Base-by-base conservation (phyloP, 495 filamentous ascomycete species). In the Podospora fimiseda region DNA sequence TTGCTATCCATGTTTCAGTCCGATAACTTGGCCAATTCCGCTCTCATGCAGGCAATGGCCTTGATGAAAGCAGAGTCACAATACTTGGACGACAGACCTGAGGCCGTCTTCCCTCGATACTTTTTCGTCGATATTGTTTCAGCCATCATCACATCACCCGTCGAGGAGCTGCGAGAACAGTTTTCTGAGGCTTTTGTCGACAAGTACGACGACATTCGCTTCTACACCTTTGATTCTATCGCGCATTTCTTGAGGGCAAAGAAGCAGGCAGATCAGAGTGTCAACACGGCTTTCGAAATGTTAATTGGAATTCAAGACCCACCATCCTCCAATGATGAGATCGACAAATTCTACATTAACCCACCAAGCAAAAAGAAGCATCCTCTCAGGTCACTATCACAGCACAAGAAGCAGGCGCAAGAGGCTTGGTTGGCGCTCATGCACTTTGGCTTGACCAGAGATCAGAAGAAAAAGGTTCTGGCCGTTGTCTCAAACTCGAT, bases 351-450 rank as follows among this genome's bases (percentile, higher is more conserved):
- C 70, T 88, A 84, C 55, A 60, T 80, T 38, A 62, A 73, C 4
- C 59, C 63, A 36, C 76, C 78, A 18, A 72, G 67, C 43, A 78
- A 79, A 54, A 77, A 74, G 48, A 77, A 74, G 33, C 75, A 82
- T 60, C 61, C 71, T 7, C 60, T 82, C 9, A 57, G 68, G 53
- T 82, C 79, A n/a, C 56, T 80, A 18, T 71, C 77, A 14, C 69
- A 84, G 39, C 84, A 90, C 65, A 87, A 83, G 64, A 82, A 80
- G 55, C 80, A 81, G 47, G 86, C 85, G 0, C 90, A 97, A 66
- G 84, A 87, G 43, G 85, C 88, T 20, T 96, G 91, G 91, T 68
- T 95, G 15, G 76, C 84, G 19, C 64, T 96, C 22, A 80, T 99
- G 47, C 74, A 77, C n/a, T 66, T 83, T 52, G 76, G 77, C 46